Evolutionary conservation across 1,139 yeast species (phyloP), one percentile per base, ranked within the genome.

Genomic region (Lodderomyces elongisporus): DNA sequence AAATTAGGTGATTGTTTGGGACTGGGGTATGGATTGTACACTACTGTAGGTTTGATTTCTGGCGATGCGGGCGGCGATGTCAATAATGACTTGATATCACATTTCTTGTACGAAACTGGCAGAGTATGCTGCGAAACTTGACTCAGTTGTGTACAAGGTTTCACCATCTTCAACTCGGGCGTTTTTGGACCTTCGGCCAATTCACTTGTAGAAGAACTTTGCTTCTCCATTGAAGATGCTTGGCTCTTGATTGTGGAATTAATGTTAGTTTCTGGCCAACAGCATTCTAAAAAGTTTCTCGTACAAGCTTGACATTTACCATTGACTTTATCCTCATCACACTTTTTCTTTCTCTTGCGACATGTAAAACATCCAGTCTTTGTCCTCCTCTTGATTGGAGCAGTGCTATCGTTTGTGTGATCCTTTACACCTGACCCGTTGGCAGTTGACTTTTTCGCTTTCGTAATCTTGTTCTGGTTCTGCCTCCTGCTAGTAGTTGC

Each of bases 271-370:
- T 45, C 51, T 4, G 75, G 74, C 64, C 75, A 71, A 30, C 64
- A 57, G 43, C 74, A 68, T 37, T 65, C 69, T 36, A 68, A 56
- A 37, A 66, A 68, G 58, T 68, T 68, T 41, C 74, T 54, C 9
- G 67, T 59, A 40, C 74, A 68, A 3, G 64, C 73, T 44, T 66
- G 70, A 47, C 74, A 68, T 47, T 68, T 68, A 3, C 74, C 74
- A 39, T 61, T 61, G 10, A 59, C 62, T 23, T 51, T 58, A 34
- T 61, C 59, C 45, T 66, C 71, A 43, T 66, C 72, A 51, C 72
- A 66, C 59, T 66, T 66, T 58, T 66, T 66, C 61, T 66, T 66
- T 50, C 72, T 59, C 49, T 55, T 62, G 36, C 72, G 60, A 43
- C 72, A 66, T 6, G 70, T 65, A 33, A 65, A 53, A 45, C 72